Percentiles rank a stretch among this genome's conserved stretches.
Conservation (phyloP, 2,329 filamentous ascomycete genomes). For the Pseudopyrenochaeta lycopersici region DNA sequence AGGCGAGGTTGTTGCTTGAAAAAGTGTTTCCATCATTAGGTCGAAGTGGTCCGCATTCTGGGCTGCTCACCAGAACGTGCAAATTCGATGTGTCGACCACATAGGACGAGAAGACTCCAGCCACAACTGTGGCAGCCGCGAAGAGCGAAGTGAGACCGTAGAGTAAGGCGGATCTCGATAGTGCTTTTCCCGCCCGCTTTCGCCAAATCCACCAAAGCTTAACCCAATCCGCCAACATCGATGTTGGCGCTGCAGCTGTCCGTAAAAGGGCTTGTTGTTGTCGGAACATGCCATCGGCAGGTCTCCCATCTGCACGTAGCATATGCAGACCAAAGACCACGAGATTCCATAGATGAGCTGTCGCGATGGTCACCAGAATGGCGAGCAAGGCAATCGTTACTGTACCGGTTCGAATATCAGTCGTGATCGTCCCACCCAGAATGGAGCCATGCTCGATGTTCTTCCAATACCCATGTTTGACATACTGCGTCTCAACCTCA, state of each 20-base stretch:
- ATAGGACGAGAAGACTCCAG: constrained; percentile 28
- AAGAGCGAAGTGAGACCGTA: constrained; percentile 16
- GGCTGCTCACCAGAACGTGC: constrained; percentile 19
- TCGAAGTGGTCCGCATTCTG: constrained; percentile 11
- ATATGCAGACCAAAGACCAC: constrained; percentile 27
- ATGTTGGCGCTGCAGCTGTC: constrained; percentile 22
- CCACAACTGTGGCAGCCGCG: constrained; percentile 9
- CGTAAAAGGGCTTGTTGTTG: constrained; percentile 32
- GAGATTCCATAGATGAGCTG: constrained; percentile 28
- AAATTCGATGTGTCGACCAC: constrained; percentile 18
- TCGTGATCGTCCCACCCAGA: constrained; percentile 29
- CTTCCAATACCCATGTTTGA: constrained; percentile 3
- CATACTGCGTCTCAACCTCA: constrained; percentile 6
- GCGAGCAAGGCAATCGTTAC: constrained; percentile 30
- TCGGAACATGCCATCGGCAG: constrained; percentile 19
- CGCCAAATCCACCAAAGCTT: constrained; percentile 31
- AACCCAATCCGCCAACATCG: constrained; percentile 20
- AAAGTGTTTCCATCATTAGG: constrained; percentile 4
- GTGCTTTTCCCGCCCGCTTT: constrained; percentile 5
- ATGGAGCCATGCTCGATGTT: constrained; percentile 7
- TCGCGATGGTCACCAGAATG: constrained; percentile 16
- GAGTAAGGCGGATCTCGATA: constrained; percentile 14
- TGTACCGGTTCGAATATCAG: constrained; percentile 23
- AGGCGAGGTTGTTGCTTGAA: constrained; percentile 4
- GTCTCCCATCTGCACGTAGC: constrained; percentile 15